Base-by-base conservation (phyloP, 2,329 filamentous ascomycete species). In the Colletotrichum kahawae region DNA sequence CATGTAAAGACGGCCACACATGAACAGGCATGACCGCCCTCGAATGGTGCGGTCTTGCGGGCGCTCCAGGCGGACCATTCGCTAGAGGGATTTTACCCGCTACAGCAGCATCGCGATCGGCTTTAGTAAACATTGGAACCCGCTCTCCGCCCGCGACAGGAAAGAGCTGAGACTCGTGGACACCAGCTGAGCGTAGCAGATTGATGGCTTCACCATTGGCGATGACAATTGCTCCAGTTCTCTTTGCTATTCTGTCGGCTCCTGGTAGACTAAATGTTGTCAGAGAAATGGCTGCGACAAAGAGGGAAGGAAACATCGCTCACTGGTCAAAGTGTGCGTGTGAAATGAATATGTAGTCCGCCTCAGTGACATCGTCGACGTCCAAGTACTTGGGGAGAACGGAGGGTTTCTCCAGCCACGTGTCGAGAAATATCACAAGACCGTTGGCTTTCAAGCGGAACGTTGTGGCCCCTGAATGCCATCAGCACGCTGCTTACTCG, bases 311-410 rank as follows among this genome's bases (percentile, higher is more conserved):
- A 24, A 10, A 21, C 18, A 1, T 66, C 10, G 7, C 43, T 51
- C 0, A 79, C 77, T 80, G 78, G 27, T 80, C 79, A 63, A 80
- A 80, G 65, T 80, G 77, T 1, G 79, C 77, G 57, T 78, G 79
- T 5, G 72, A 78, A 29, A 81, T 80, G 62, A 81, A 75, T 18
- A 80, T 81, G 33, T 81, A 81, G 67, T 81, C 79, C 16, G 67
- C 73, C 21, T 79, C 76, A 6, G 33, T 33, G 1, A 81, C 78
- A 31, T 80, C 77, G 5, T 79, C 76, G 10, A 77, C 54, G 2
- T 60, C 62, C 7, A 79, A 74, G 57, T 71, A 76, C 7, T 34
- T 57, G 1, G 65, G 62, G 43, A 79, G 43, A 10, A 12, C 33
- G 6, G 33, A 34, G 5, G 65, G 65, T 2, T 18, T 57, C 7